phyloP scores from a whole-genome alignment of 2,329 filamentous ascomycete species.

The Aspergillus fumigatiaffinis region DNA sequence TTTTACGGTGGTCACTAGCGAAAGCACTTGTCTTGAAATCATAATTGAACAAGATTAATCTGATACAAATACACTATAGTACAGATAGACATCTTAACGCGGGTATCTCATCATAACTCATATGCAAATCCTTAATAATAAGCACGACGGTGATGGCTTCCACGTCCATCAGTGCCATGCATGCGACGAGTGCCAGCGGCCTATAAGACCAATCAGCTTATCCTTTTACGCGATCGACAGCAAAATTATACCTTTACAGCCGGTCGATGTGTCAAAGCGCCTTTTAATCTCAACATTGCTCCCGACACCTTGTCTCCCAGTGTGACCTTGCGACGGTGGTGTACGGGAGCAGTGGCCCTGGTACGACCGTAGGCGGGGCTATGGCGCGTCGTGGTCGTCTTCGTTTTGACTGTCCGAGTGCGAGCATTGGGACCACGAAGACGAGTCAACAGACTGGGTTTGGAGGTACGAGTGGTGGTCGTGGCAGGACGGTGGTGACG shows the following conservation, averaged over 20 bases:
- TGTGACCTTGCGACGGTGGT: constrained; percentile 64
- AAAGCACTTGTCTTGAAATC: neutral
- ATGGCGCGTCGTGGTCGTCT: constrained; percentile 32
- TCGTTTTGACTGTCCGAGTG: constrained; percentile 35
- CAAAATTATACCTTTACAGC: neutral
- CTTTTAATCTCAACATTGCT: constrained; percentile 66
- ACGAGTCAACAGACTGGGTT: constrained; percentile 53
- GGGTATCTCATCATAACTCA: neutral
- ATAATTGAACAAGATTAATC: neutral
- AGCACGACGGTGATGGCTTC: constrained; percentile 31
- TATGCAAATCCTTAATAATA: constrained; percentile 9
- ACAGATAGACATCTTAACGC: neutral
- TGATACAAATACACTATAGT: neutral
- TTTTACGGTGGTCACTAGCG: neutral
- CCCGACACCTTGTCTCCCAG: constrained; percentile 76
- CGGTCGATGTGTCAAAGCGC: neutral
- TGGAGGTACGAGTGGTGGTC: constrained; percentile 40
- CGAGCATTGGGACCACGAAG: constrained; percentile 42
- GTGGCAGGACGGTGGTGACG: constrained; percentile 15
- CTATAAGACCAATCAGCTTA: constrained; percentile 33
- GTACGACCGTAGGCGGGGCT: constrained; percentile 25
- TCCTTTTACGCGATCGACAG: constrained; percentile 36
- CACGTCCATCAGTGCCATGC: constrained; percentile 69
- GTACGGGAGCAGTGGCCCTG: constrained; percentile 44
- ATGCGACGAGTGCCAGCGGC: constrained; percentile 70